Conservation (phyloP, 2,329 filamentous ascomycete species). For the Blastomyces parvus region DNA sequence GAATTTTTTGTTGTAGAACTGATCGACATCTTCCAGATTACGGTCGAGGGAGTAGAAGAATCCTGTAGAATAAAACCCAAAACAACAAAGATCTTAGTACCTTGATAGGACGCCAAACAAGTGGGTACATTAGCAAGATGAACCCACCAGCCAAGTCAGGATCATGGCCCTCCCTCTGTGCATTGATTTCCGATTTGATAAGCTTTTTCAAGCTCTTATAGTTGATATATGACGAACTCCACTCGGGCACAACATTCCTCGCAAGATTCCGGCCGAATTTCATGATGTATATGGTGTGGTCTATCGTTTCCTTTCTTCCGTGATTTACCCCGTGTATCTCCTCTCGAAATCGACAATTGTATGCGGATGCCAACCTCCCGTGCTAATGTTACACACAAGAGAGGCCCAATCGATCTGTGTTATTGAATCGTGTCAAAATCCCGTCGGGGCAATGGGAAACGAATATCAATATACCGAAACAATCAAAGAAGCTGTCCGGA, state of each 20-base stretch:
- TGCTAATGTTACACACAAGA: neutral
- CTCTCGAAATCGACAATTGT: neutral
- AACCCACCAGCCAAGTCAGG: slow-evolving; percentile 83
- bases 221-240: slow-evolving; percentile 43
- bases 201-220: slow-evolving; percentile 70
- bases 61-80: slow-evolving; percentile 45
- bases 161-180: slow-evolving; percentile 59
- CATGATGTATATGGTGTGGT: slow-evolving; percentile 26
- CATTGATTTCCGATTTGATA: slow-evolving; percentile 66
- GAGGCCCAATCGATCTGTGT: neutral
- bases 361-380: neutral
- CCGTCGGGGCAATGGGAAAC: neutral
- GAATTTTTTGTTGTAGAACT: slow-evolving; percentile 95
- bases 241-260: slow-evolving; percentile 43
- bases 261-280: slow-evolving; percentile 43
- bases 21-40: slow-evolving; percentile 92
- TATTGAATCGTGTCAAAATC: neutral
- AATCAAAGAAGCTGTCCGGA: neutral
- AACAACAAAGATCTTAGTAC: neutral
- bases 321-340: neutral
- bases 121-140: neutral
- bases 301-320: neutral
- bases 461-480: neutral
- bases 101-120: neutral
- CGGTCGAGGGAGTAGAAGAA: slow-evolving; percentile 96